Conservation (phyloP, 768 basidiomycete species). For the Daedalea quercina region DNA sequence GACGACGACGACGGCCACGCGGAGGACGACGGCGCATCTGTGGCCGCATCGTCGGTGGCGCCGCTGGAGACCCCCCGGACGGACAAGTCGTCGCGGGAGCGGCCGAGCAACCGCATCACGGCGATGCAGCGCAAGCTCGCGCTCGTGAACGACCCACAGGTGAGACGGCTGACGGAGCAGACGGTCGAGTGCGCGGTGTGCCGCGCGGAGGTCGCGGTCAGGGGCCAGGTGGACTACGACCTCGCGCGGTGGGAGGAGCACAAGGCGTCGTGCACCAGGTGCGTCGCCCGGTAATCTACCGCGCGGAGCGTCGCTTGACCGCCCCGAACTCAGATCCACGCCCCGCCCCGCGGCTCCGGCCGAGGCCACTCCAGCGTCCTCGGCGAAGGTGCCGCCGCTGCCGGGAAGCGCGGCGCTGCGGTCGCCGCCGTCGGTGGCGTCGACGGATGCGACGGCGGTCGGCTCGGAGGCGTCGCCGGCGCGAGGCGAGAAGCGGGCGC, state of each 20-base stretch:
- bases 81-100: conserved; percentile 36
- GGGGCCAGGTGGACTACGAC: conserved; percentile 51
- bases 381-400: background rate
- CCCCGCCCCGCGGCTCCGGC: background rate
- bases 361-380: background rate
- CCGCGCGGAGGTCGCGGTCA: conserved; percentile 35
- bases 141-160: conserved; percentile 61
- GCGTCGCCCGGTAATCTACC: conserved; percentile 10
- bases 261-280: conserved; percentile 44
- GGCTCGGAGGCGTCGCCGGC: conserved; percentile 20
- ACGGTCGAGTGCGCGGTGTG: conserved; percentile 50
- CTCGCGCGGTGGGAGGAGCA: conserved; percentile 58
- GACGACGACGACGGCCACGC: conserved; percentile 12
- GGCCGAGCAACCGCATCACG: conserved; percentile 54
- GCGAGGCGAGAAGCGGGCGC: conserved; percentile 39
- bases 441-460: conserved; percentile 33
- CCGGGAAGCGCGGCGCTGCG: background rate
- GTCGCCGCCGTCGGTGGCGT: conserved; percentile 20
- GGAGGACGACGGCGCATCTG: conserved; percentile 20
- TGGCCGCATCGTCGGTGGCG: conserved; percentile 17
- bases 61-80: conserved; percentile 32
- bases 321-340: background rate
- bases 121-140: conserved; percentile 55
- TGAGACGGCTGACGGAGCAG: conserved; percentile 37
- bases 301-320: background rate